Base-by-base conservation (phyloP, 2,329 filamentous ascomycete genomes). In the Fusarium bulbicola region DNA sequence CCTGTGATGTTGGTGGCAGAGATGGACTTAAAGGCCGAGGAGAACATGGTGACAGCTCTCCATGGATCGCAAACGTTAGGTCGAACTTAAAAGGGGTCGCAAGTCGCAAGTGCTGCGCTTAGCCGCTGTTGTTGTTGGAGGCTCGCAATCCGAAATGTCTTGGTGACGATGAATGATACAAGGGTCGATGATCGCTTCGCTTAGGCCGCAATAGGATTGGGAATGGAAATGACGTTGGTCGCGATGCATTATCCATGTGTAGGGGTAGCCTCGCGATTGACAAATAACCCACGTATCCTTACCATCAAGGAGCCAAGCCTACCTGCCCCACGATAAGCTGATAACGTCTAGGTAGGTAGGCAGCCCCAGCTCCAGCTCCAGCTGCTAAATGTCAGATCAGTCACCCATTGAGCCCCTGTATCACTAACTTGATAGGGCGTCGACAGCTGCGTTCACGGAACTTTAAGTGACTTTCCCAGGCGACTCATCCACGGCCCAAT, bases 11-110 rank as follows among this genome's bases (percentile, higher is more conserved):
- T 97, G 68, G 93, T 88, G 77, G 89, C 95, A 74, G 92, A 92
- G 82, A 98, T 95, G 73, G 95, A 97, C 84, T 98, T 98, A 81
- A 98, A 89, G 74, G 94, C 94, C 71, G 92, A 95, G 80, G 94
- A 94, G 84, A 98, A 97, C 95, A 98, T 98, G 81, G 59, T 81
- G 68, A 36, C 65, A 68, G 63, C 68, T 67, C 46, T 74, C 63
- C 67, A 70, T 70, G 59, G 54, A 70, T 75, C 63, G 77, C 70
- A 75, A 78, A 81, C 79, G 67, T 77, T 77, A 77, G 67, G 70
- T 64, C 39, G 53, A 43, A 28, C 43, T 30, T 28, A 43, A 56
- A 43, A 50, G 46, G 52, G 40, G 40, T 34, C 21, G 47, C 24
- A 46, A 43, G 52, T 34, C 20, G 47, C 28, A 46, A 40, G 42